Conservation (phyloP, 495 filamentous ascomycete species). For the Xylaria flabelliformis region DNA sequence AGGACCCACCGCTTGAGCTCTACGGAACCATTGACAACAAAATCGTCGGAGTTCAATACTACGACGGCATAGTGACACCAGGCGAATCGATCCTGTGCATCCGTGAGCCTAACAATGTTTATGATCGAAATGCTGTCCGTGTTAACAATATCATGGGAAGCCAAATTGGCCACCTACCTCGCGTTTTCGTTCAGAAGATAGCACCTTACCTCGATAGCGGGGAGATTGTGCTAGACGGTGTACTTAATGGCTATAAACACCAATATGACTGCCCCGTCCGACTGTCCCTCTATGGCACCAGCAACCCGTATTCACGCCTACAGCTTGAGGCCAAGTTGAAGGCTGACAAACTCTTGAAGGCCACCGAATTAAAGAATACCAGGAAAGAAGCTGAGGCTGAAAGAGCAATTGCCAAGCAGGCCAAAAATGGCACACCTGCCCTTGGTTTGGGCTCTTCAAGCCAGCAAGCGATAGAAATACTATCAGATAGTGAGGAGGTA, state of each 20-base stretch:
- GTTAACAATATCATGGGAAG: conserved; percentile 77
- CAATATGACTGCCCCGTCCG: conserved; percentile 73
- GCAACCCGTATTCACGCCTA: conserved; percentile 55
- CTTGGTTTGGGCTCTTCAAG: conserved; percentile 39
- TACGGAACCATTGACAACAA: conserved; percentile 66
- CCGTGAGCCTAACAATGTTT: conserved; percentile 74
- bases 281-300: conserved; percentile 71
- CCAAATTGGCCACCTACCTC: conserved; percentile 84
- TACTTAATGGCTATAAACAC: conserved; percentile 66
- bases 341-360: conserved; percentile 60
- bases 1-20: conserved; percentile 44
- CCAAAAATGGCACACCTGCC: conserved; percentile 35
- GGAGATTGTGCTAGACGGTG: conserved; percentile 68
- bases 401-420: conserved; percentile 36
- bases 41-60: conserved; percentile 83
- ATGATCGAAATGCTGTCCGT: conserved; percentile 80
- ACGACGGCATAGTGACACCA: conserved; percentile 70
- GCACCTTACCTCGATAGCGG: conserved; percentile 67
- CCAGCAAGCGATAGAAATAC: conserved; percentile 55
- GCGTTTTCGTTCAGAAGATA: conserved; percentile 68
- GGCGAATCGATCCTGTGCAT: conserved; percentile 74
- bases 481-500: conserved; percentile 66
- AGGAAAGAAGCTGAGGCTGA: conserved; percentile 58
- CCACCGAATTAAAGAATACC: conserved; percentile 55
- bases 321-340: conserved; percentile 67